These are phyloP conservation scores for Cordyceps militaris DNA, from an alignment of 2,329 filamentous ascomycete species.

Conservation along the genomic window DNA sequence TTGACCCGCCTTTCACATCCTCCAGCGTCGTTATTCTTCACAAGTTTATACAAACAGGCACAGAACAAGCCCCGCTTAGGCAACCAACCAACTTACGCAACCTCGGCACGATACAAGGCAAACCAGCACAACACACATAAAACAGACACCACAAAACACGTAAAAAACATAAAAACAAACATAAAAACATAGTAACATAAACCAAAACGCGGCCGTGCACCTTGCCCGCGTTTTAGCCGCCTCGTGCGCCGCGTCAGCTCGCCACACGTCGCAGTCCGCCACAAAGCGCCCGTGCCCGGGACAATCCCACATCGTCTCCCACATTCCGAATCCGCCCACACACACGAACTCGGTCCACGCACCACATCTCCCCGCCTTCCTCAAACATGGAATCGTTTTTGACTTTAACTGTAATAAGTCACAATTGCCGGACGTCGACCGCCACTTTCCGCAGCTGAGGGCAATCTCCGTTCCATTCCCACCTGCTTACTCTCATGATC, in stretches of 20 bases:
- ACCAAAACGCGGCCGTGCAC: not conserved
- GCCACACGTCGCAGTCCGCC: not conserved
- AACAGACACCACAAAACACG: no score
- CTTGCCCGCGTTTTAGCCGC: not conserved
- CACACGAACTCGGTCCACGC: no score
- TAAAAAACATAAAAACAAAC: not conserved
- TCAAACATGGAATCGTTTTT: not conserved
- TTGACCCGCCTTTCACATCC: no score
- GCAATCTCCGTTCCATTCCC: not conserved
- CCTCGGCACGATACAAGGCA: no score
- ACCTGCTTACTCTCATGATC: not conserved
- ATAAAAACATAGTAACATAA: not conserved
- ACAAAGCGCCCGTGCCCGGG: not conserved
- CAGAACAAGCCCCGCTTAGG: no score
- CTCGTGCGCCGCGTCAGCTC: conserved; percentile 5
- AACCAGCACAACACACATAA: no score
- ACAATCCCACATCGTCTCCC: not conserved
- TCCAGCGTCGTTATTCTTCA: no score
- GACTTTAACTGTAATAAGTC: not conserved
- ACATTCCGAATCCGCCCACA: conserved; percentile 8
- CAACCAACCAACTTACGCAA: no score
- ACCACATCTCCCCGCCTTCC: not conserved
- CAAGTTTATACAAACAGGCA: no score
- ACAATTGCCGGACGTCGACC: not conserved
- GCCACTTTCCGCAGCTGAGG: not conserved